Evolutionary conservation across 257 asterid species (phyloP).

Genomic region (Gentiana dahurica): DNA sequence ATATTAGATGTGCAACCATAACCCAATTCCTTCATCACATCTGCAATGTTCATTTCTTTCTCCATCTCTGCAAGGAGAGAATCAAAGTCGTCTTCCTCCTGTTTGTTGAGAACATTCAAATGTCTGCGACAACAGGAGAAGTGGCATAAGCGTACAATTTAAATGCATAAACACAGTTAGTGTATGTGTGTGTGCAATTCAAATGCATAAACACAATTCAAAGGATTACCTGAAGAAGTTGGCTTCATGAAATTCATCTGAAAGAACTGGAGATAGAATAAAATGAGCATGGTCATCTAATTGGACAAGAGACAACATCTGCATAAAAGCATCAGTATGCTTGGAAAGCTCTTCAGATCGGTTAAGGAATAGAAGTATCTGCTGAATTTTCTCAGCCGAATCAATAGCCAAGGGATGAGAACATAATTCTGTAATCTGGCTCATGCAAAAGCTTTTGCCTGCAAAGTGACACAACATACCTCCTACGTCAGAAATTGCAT

Average conservation of each 20-base stretch:
- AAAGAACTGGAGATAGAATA: constrained; percentile 59
- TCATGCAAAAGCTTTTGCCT: constrained; percentile 86
- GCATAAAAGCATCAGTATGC: constrained; percentile 81
- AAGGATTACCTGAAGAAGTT: constrained; percentile 54
- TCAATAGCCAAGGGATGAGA: constrained; percentile 39
- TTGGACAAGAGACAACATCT: constrained; percentile 63
- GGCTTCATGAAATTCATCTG: constrained; percentile 53
- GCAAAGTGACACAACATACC: constrained; percentile 16
- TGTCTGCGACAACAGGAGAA: constrained; percentile 36
- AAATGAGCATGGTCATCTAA: constrained; percentile 57
- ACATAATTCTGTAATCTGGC: constrained; percentile 61
- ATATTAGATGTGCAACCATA: constrained; percentile 74
- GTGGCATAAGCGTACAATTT: neutral
- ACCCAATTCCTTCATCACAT: constrained; percentile 83
- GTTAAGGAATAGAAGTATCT: constrained; percentile 58
- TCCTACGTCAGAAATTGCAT: neutral
- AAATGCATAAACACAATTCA: neutral
- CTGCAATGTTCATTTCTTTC: constrained; percentile 90
- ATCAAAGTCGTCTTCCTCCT: constrained; percentile 73
- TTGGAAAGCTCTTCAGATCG: constrained; percentile 80
- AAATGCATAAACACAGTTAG: neutral
- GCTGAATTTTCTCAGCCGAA: constrained; percentile 60
- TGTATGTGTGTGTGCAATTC: constrained; percentile 3
- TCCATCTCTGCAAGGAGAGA: constrained; percentile 88
- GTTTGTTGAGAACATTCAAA: constrained; percentile 44